Evolutionary conservation across 176 grass and related monocot species (phyloP).

Genomic region (Aegilops tauschii): DNA sequence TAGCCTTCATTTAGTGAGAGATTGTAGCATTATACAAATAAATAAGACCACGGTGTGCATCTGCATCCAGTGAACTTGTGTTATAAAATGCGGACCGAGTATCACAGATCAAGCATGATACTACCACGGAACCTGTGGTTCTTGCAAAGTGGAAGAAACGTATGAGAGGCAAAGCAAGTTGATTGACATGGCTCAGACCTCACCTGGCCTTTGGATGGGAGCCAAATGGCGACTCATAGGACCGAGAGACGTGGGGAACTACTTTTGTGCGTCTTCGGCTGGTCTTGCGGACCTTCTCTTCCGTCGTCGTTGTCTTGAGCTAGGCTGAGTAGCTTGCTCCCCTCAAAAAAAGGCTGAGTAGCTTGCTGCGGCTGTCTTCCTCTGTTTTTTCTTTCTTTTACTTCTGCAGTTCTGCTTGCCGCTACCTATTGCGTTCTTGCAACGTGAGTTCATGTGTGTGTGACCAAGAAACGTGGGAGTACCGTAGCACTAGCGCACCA

Average conservation of each 20-base stretch:
- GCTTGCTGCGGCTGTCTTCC: background rate
- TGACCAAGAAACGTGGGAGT: no score
- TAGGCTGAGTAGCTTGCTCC: background rate
- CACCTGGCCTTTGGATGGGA: background rate
- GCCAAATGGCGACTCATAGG: background rate
- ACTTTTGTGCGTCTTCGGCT: fast-evolving
- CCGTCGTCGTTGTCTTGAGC: background rate
- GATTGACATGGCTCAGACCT: background rate
- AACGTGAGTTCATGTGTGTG: no score
- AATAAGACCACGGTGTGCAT: no score
- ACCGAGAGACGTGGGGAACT: background rate
- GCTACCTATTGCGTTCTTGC: no score
- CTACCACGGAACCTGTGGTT: no score
- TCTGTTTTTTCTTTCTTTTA: no score
- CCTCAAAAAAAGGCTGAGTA: background rate
- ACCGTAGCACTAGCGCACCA: no score
- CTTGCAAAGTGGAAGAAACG: background rate
- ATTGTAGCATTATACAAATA: no score
- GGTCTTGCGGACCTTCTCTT: background rate
- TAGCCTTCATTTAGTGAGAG: background rate
- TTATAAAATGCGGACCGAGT: background rate
- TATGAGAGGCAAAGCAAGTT: background rate
- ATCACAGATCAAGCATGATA: background rate
- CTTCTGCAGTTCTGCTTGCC: no score
- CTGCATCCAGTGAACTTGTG: background rate